These are phyloP conservation scores for Ilyonectria destructans DNA, from an alignment of 2,329 filamentous ascomycete species.

Conservation along the genomic window DNA sequence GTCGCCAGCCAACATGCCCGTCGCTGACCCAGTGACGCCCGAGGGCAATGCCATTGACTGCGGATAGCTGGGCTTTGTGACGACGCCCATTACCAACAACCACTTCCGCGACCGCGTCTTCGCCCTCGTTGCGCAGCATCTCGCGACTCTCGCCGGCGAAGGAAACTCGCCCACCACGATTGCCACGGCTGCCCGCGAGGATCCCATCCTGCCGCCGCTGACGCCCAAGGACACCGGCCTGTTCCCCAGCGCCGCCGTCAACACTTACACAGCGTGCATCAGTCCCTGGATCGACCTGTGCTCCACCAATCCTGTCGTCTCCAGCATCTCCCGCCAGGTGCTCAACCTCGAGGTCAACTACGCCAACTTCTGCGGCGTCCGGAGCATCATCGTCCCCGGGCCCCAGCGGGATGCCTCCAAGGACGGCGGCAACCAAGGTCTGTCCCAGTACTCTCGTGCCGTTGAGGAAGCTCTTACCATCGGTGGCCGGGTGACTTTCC, in stretches of 20 bases:
- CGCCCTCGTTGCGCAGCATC: slow-evolving; percentile 72
- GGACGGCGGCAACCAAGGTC: slow-evolving; percentile 64
- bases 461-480: slow-evolving; percentile 85
- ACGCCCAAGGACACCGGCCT: slow-evolving; percentile 85
- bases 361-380: slow-evolving; percentile 93
- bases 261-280: slow-evolving; percentile 83
- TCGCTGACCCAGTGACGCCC: slow-evolving; percentile 10
- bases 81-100: slow-evolving; percentile 82
- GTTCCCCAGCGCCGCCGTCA: slow-evolving; percentile 77
- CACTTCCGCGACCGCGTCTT: slow-evolving; percentile 81
- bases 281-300: slow-evolving; percentile 95
- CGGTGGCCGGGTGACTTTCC: slow-evolving; percentile 83
- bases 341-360: slow-evolving; percentile 94
- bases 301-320: slow-evolving; percentile 85
- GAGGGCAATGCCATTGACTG: slow-evolving; percentile 39
- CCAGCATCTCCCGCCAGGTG: slow-evolving; percentile 90
- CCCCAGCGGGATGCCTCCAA: slow-evolving; percentile 77
- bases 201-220: slow-evolving; percentile 77
- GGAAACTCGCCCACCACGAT: slow-evolving; percentile 58
- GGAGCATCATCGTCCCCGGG: slow-evolving; percentile 86
- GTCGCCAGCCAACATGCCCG: slow-evolving; percentile 51
- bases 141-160: slow-evolving; percentile 62
- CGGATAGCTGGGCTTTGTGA: slow-evolving; percentile 82
- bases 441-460: slow-evolving; percentile 86
- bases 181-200: slow-evolving; percentile 64